Evolutionary conservation across 441 rosid species (phyloP), one percentile per base, ranked within the genome.

Genomic region (Pelargonium citronellum): DNA sequence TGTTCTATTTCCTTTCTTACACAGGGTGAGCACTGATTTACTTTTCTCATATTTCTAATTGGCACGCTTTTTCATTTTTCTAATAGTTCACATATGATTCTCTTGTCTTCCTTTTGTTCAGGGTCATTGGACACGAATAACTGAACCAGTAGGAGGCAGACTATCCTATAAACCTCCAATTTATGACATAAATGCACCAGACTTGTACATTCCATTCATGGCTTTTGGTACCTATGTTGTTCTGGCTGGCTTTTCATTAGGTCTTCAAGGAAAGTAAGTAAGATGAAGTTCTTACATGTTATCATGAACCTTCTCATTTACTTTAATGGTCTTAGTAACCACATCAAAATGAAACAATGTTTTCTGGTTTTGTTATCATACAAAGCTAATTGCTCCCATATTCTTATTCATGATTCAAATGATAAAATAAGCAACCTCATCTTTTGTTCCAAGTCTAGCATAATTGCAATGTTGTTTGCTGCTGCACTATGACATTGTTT

Each of bases 91-190:
- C 22, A 41, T n/a, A 74, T 80, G 6, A 10, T 69, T n/a, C 77
- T 66, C 34, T 63, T 22, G 62, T 73, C 68, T 67, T 47, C 17
- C 17, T 77, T 66, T 71, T 63, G 53, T 24, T 69, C 83, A 91
- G 97, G 97, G 97, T 63, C 98, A 94, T 70, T 91, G 97, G 98
- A 86, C 92, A 43, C 81, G 98, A 73, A 91, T 94, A 68, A 84
- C 92, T 41, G 96, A 91, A 76, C 98, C 98, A 22, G 98, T 91
- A 27, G 96, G 97, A 13, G 98, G 96, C 67, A 87, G 97, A 80
- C 93, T 94, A 68, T 90, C 98, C 51, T 94, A 94, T 79, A 91
- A 89, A 70, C 97, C 97, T 10, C 97, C 96, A 20, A 63, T 93
- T 12, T 88, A 88, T 77, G 98, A 91, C 79, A 87, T 93, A 37